Evolutionary conservation across 2,329 filamentous ascomycete genomes (phyloP), one percentile per base, ranked within the genome.

Genomic region (Fusarium sororula): DNA sequence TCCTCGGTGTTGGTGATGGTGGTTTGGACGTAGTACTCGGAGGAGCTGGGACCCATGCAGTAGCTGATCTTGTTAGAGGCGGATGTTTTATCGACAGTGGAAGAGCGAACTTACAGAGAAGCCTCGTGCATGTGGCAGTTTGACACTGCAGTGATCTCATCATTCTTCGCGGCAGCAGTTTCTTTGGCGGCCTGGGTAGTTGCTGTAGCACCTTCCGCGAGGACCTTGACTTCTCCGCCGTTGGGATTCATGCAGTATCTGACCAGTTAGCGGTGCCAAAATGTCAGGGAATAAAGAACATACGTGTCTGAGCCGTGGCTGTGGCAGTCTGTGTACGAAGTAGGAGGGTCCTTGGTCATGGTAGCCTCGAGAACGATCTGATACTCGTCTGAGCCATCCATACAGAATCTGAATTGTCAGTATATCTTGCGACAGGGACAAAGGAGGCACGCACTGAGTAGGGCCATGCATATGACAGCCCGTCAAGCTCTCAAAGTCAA

Each of bases 1-100:
- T 87, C 86, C 41, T 85, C 84, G 2, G 87, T 90, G 30, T 85
- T 85, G 3, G 88, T 92, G 7, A 84, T 83, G 15, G 86, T 85
- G 1, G 84, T 83, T 45, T 83, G 82, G 39, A 87, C 81, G 45
- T 82, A 77, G 63, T 84, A 87, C 72, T 87, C 84, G 0, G 81
- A 76, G 0, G 80, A 78, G 37, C 82, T 83, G 32, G 81, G 72
- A 1, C 72, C 84, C 72, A 86, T 80, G 72, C 87, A 88, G 71
- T 79, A 83, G 14, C 86, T 68, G 20, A 14, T 1, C 14, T 7
- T 44, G 57, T 68, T 30, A 70, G 59, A 7, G 17, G 10, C 5
- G 3, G 4, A 7, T 17, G 2, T 11, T 9, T 1, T 11, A 17
- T 4, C 4, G 9, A 9, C 9, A 24, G 3, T 22, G 4, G 11